Percentiles rank a stretch among this genome's conserved stretches.
Conservation (phyloP, 352 stramenopile genomes). For the Pythium rhizo-oryzae region DNA sequence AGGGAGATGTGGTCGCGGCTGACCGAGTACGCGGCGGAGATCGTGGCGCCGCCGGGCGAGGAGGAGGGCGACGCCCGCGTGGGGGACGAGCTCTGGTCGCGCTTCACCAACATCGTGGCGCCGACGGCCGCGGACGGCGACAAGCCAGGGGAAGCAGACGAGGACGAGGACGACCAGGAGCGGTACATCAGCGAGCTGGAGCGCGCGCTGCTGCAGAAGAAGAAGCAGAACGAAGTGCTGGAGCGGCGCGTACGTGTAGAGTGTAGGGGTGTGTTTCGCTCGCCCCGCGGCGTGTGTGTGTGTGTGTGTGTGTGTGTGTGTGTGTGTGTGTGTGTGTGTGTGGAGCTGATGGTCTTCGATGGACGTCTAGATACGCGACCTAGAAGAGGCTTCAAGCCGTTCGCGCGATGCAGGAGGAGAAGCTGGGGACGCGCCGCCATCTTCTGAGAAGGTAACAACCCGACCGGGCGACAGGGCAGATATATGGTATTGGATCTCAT, state of each 20-base stretch:
- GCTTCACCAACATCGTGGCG: constrained; percentile 27
- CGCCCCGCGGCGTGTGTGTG: too few relatives aligned
- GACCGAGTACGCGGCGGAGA: constrained; percentile 66
- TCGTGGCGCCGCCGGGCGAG: constrained; percentile 57
- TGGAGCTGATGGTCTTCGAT: too few relatives aligned
- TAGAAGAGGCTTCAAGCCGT: constrained; percentile 23
- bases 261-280: too few relatives aligned
- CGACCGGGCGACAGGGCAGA: too few relatives aligned
- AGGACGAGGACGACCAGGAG: constrained; percentile 68
- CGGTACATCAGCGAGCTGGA: constrained; percentile 82
- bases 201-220: constrained; percentile 68
- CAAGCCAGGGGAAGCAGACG: constrained; percentile 32
- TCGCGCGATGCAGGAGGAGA: background rate
- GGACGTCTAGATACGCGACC: constrained; percentile 23
- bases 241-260: constrained; percentile 50
- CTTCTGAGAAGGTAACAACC: constrained; percentile 22
- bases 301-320: too few relatives aligned
- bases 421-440: constrained; percentile 3
- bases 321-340: too few relatives aligned
- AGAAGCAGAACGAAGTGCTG: constrained; percentile 71
- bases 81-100: constrained; percentile 27
- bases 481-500: too few relatives aligned
- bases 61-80: constrained; percentile 16
- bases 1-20: constrained; percentile 64
- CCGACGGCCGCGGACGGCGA: background rate